Percentiles rank a stretch among this genome's conserved stretches.
Evolutionary conservation across 352 stramenopile species (phyloP).

Genomic region (Globisporangium spiculum): DNA sequence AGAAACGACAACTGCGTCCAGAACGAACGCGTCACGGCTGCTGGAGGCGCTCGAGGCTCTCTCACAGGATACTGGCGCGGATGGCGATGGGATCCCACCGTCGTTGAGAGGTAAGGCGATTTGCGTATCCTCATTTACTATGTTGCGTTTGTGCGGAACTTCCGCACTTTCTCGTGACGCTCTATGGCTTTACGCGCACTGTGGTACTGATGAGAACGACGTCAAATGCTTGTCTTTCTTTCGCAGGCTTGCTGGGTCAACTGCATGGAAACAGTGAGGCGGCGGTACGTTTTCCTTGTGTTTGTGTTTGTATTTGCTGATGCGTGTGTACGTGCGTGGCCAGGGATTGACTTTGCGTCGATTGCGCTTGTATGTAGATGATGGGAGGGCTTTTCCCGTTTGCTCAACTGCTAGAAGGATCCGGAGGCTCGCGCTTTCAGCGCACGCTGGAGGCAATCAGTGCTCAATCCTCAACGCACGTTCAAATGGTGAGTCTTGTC

Average conservation of each 20-base stretch:
- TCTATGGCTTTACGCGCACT: background rate
- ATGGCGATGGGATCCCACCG: constrained; percentile 29
- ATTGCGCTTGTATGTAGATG: constrained; percentile 3
- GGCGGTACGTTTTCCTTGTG: constrained; percentile 4
- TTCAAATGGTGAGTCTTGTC: constrained; percentile 37
- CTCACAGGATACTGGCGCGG: constrained; percentile 28
- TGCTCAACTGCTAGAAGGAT: constrained; percentile 44
- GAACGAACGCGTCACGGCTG: constrained; percentile 34
- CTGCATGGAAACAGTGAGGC: constrained; percentile 8
- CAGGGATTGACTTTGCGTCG: background rate
- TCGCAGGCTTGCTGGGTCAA: constrained; percentile 26
- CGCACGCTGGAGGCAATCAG: constrained; percentile 41
- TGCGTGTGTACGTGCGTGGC: background rate
- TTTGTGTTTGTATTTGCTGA: background rate
- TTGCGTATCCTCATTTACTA: background rate
- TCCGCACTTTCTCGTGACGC: background rate
- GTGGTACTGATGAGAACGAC: background rate
- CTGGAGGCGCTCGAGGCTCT: constrained; percentile 58
- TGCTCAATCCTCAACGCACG: constrained; percentile 26
- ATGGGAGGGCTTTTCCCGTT: constrained; percentile 53
- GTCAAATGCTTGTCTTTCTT: background rate
- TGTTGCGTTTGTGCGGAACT: background rate
- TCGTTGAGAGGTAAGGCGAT: constrained; percentile 31
- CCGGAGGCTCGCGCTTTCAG: constrained; percentile 35
- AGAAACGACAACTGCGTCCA: constrained; percentile 3